Conservation (phyloP, 768 basidiomycete species). For the Amyloporia xantha region DNA sequence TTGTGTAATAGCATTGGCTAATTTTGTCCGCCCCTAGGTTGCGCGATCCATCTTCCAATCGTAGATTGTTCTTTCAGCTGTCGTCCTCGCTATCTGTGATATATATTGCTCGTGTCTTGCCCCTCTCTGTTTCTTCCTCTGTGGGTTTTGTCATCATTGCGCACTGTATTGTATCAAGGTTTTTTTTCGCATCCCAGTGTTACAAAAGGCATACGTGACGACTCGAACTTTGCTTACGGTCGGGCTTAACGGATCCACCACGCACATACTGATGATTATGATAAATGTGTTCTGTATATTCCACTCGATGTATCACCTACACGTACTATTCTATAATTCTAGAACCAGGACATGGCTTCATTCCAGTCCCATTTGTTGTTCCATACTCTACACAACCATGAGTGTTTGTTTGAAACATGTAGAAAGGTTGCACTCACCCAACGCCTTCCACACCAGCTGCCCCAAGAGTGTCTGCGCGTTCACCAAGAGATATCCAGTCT, state of each 20-base stretch:
- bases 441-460: slow-evolving; percentile 72
- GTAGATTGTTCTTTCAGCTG: slow-evolving; percentile 47
- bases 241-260: slow-evolving; percentile 24
- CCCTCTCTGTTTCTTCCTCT: slow-evolving; percentile 41
- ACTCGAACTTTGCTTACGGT: slow-evolving; percentile 40
- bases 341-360: slow-evolving; percentile 29
- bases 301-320: slow-evolving; percentile 31
- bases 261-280: slow-evolving; percentile 23
- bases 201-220: slow-evolving; percentile 39
- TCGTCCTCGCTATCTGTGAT: slow-evolving; percentile 70
- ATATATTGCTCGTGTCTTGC: slow-evolving; percentile 55
- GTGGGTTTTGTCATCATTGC: slow-evolving; percentile 41
- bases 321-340: slow-evolving; percentile 29
- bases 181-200: slow-evolving; percentile 45
- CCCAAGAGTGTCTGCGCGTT: slow-evolving; percentile 46
- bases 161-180: slow-evolving; percentile 86
- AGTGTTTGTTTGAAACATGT: neutral
- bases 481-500: slow-evolving; percentile 68
- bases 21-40: slow-evolving; percentile 39
- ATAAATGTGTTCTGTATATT: slow-evolving; percentile 30
- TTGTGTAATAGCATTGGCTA: neutral
- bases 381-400: slow-evolving; percentile 25
- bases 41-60: slow-evolving; percentile 72
- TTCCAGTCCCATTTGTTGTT: slow-evolving; percentile 28
- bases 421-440: slow-evolving; percentile 46